Conservation (phyloP, 1,139 yeast genomes). For the Zygosaccharomyces sapae region DNA sequence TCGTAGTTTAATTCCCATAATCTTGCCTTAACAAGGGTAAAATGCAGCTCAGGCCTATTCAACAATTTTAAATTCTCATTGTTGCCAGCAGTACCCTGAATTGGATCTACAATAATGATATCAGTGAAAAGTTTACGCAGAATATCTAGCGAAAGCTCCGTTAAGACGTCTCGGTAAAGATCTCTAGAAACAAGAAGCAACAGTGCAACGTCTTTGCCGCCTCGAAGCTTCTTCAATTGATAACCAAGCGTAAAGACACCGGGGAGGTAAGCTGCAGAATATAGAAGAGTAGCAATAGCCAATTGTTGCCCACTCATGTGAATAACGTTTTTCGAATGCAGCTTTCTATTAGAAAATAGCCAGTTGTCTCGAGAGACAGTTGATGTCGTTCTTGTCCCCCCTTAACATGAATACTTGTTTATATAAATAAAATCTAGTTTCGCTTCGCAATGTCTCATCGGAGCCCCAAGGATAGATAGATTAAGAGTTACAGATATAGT, state of each 20-base stretch:
- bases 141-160: conserved; percentile 18
- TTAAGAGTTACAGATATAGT: too few relatives aligned
- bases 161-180: conserved; percentile 18
- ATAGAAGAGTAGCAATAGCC: conserved; percentile 66
- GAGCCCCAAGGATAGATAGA: neutral
- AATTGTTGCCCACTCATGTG: conserved; percentile 14
- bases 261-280: conserved; percentile 63
- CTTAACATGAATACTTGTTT: neutral
- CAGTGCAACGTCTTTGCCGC: conserved; percentile 11
- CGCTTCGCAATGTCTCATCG: neutral
- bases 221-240: conserved; percentile 21
- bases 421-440: neutral
- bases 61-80: conserved; percentile 44
- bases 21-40: conserved; percentile 68
- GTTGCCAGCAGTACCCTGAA: conserved; percentile 29
- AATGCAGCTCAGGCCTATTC: conserved; percentile 68
- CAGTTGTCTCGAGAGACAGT: neutral
- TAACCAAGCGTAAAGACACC: conserved; percentile 67
- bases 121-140: conserved; percentile 28
- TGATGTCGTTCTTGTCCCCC: neutral
- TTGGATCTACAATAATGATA: conserved; percentile 34
- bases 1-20: conserved; percentile 68
- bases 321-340: neutral
- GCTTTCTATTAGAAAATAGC: neutral
- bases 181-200: conserved; percentile 24